Conservation (phyloP, 768 basidiomycete genomes). For the Russula emetica region DNA sequence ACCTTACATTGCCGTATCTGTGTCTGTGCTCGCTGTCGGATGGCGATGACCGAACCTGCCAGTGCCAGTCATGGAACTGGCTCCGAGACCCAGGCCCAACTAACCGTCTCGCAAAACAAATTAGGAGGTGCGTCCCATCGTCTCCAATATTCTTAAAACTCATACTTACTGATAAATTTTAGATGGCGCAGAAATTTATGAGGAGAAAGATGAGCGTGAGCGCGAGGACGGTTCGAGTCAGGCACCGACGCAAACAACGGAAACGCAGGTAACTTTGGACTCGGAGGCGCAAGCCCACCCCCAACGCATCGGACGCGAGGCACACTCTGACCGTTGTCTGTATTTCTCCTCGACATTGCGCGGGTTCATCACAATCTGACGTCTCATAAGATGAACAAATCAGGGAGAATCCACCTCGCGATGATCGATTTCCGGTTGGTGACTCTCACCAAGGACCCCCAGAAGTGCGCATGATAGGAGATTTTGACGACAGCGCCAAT, state of each 20-base stretch:
- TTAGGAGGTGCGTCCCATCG: no score
- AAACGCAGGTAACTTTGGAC: no score
- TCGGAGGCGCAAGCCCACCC: neutral
- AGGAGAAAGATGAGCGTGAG: neutral
- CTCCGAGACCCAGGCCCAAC: neutral
- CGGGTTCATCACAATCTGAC: neutral
- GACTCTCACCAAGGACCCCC: neutral
- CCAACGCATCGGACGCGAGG: neutral
- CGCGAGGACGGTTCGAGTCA: neutral
- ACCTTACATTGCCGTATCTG: neutral
- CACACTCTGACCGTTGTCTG: neutral
- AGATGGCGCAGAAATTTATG: no score
- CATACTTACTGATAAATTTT: no score
- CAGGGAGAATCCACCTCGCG: neutral
- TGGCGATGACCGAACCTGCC: neutral
- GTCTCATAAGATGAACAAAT: neutral
- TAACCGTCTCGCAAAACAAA: neutral
- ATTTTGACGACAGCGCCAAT: conserved; percentile 38
- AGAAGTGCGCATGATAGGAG: neutral
- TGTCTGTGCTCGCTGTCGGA: neutral
- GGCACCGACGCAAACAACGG: neutral
- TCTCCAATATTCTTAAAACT: no score
- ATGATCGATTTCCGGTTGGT: neutral
- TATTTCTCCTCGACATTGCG: neutral
- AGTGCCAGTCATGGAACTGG: neutral